phyloP scores from a whole-genome alignment of 2,329 filamentous ascomycete species.

The Periglandula ipomoeae region DNA sequence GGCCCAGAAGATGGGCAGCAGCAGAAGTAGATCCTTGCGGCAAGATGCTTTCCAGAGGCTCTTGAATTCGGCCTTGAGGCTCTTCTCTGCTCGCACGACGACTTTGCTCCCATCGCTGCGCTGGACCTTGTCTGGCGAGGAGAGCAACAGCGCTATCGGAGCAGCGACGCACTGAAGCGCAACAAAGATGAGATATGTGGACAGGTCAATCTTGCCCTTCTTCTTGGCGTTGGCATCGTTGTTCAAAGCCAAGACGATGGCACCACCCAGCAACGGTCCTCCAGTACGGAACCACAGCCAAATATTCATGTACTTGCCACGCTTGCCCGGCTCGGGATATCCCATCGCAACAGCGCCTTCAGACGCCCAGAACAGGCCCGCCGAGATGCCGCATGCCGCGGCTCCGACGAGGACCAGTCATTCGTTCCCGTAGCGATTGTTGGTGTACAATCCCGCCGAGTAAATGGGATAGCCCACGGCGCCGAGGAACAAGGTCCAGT shows the following conservation, averaged over 20 bases:
- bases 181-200: conserved; percentile 21
- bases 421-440: conserved; percentile 39
- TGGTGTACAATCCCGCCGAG: conserved; percentile 36
- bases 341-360: conserved; percentile 41
- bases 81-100: conserved; percentile 13
- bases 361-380: conserved; percentile 40
- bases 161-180: conserved; percentile 18
- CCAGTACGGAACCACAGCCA: conserved; percentile 37
- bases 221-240: conserved; percentile 11
- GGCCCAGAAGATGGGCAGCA: conserved; percentile 14
- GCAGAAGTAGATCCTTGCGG: conserved; percentile 13
- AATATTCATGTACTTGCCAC: conserved; percentile 29
- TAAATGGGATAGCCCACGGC: conserved; percentile 40
- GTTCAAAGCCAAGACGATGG: conserved; percentile 36
- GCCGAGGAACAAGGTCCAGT: conserved; percentile 34
- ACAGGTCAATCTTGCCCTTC: conserved; percentile 16
- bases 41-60: conserved; percentile 12
- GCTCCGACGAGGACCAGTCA: conserved; percentile 43
- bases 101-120: conserved; percentile 18
- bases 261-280: conserved; percentile 37
- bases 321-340: conserved; percentile 36
- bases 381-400: conserved; percentile 36
- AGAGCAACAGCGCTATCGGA: conserved; percentile 18
- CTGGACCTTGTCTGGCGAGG: conserved; percentile 18
- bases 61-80: conserved; percentile 15